These are phyloP conservation scores for Phyllosticta paracitricarpa DNA, from an alignment of 2,329 filamentous ascomycete species.

Conservation along the genomic window DNA sequence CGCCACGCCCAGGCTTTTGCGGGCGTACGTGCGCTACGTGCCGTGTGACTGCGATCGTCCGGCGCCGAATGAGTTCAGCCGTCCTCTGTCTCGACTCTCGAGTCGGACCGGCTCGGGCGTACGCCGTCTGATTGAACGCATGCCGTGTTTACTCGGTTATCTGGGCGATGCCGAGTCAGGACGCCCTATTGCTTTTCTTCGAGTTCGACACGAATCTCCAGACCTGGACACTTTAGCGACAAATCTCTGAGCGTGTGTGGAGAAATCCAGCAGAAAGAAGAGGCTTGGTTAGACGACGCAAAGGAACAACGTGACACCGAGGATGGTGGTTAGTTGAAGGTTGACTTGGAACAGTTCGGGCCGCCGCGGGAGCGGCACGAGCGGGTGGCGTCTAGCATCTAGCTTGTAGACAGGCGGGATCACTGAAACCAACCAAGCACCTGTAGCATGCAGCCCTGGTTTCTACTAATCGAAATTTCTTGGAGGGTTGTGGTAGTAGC, in stretches of 20 bases:
- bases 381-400: background rate
- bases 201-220: background rate
- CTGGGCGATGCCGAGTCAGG: background rate
- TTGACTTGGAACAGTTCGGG: background rate
- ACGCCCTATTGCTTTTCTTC: background rate
- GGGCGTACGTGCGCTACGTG: background rate
- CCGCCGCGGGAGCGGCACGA: background rate
- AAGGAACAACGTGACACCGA: background rate
- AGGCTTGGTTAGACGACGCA: background rate
- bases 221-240: background rate
- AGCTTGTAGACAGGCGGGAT: background rate
- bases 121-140: background rate
- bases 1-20: background rate
- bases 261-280: background rate
- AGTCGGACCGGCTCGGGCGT: background rate
- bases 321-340: background rate
- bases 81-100: background rate
- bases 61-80: background rate
- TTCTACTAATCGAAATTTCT: background rate
- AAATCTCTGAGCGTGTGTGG: background rate
- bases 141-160: background rate
- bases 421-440: background rate
- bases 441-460: background rate
- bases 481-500: no score
- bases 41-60: background rate